Base-by-base conservation (phyloP, 495 filamentous ascomycete species). In the Aspergillus asperescens region DNA sequence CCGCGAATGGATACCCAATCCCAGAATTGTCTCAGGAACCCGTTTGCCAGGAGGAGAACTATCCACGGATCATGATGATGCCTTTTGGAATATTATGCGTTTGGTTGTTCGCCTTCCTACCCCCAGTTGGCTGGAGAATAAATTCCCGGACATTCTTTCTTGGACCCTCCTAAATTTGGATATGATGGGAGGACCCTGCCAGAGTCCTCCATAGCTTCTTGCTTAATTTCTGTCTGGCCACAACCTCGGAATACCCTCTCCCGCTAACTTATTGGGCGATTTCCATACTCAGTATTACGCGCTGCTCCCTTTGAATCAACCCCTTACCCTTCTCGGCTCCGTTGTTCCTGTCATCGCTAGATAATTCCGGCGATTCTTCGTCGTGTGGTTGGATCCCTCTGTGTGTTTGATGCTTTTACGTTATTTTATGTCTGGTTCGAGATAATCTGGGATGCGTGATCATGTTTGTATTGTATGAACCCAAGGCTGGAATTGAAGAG, bases 401-500 rank as follows among this genome's bases (percentile, higher is more conserved):
- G n/a, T 32, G 24, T 39, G 8, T 37, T 18, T 52, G 16, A 19
- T 46, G 48, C n/a, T 31, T 35, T 8, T 48, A 15, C 4, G 16
- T 27, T 49, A 28, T 22, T 5, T 13, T 22, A 38, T 48, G 32
- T n/a, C 22, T 49, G 22, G 13, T 19, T 45, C 18, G 28, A 38
- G 34, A 16, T 47, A 9, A 40, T 40, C 9, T 32, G 18, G 43
- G 24, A 38, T 29, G 2, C 13, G n/a, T 43, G n/a, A 29, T 41
- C 12, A 4, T 25, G 27, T 31, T 34, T 45, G 46, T 56, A 49
- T 12, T 56, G 54, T 56, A 56, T 18, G 35, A 5, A 39, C 27
- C 18, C 31, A 51, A 37, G 31, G 29, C 41, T 50, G 40, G 32
- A 32, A 32, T 25, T 29, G 18, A 39, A 39, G 9, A 31, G 13